phyloP scores from a whole-genome alignment of 768 basidiomycete species.

The Naganishia friedmannii region DNA sequence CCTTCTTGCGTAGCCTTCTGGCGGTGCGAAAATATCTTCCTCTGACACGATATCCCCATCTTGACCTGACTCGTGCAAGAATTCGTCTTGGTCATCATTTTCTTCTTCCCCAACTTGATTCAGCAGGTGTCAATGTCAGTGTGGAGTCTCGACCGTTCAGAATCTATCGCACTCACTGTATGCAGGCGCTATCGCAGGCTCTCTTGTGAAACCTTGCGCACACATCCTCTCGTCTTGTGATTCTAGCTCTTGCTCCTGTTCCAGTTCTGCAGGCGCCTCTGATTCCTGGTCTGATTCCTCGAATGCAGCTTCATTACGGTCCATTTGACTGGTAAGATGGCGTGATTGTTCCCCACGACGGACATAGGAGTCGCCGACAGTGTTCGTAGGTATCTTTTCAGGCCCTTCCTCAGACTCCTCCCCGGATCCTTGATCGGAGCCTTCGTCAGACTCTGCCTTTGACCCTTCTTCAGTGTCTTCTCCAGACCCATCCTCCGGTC shows the following conservation, averaged over 20 bases:
- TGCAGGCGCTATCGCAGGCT: not conserved
- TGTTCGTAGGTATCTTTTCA: not conserved
- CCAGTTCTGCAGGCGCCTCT: not conserved
- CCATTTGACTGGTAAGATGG: not conserved
- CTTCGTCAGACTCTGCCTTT: constrained; percentile 15
- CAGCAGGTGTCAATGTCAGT: not conserved
- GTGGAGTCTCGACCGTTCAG: not conserved
- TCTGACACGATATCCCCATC: not conserved
- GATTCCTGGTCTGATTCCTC: constrained; percentile 6
- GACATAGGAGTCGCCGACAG: not conserved
- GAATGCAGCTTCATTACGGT: not conserved
- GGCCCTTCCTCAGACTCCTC: constrained; percentile 1
- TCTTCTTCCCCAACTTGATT: not conserved
- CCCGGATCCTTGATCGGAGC: no score
- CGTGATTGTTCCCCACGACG: not conserved
- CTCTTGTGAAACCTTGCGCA: not conserved
- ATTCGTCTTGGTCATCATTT: not conserved
- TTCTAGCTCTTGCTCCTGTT: not conserved
- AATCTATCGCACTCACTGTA: not conserved
- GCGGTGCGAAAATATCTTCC: not conserved
- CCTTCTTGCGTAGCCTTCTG: not conserved
- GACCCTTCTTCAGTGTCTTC: not conserved
- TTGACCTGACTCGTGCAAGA: not conserved
- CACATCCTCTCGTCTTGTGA: constrained; percentile 1
- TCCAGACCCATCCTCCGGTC: not conserved